Evolutionary conservation across 2,329 filamentous ascomycete species (phyloP).

Genomic region (Truncatella angustata): DNA sequence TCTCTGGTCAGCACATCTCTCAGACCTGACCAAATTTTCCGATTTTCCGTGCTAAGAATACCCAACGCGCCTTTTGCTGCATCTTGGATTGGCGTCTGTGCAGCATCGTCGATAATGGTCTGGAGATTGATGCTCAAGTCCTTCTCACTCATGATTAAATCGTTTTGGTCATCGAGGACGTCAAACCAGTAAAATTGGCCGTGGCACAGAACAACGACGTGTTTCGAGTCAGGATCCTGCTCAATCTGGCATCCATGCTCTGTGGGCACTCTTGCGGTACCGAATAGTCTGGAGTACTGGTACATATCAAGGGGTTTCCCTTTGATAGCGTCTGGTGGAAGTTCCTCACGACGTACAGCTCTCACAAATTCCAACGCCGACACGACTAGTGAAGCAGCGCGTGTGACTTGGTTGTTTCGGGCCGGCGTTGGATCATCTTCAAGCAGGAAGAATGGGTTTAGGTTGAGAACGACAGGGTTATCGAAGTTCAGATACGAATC

Average conservation of each 20-base stretch:
- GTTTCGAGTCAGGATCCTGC: constrained; percentile 89
- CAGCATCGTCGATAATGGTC: constrained; percentile 87
- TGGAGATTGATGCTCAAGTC: constrained; percentile 89
- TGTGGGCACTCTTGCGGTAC: constrained; percentile 90
- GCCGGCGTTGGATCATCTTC: constrained; percentile 97
- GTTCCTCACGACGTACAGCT: constrained; percentile 87
- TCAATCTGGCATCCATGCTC: constrained; percentile 94
- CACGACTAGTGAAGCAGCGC: constrained; percentile 86
- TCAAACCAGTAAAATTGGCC: constrained; percentile 99
- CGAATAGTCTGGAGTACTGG: constrained; percentile 93
- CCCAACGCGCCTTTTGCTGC: constrained; percentile 93
- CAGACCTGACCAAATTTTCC: constrained; percentile 91
- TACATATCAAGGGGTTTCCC: constrained; percentile 94
- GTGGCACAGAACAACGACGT: constrained; percentile 88
- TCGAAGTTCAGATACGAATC: constrained; percentile 98
- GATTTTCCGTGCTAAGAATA: constrained; percentile 92
- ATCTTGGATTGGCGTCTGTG: constrained; percentile 85
- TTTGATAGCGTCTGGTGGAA: constrained; percentile 82
- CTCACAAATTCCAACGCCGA: constrained; percentile 91
- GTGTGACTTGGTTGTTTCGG: constrained; percentile 92
- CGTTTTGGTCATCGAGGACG: constrained; percentile 88
- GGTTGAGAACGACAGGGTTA: constrained; percentile 93
- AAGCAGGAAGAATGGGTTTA: constrained; percentile 96
- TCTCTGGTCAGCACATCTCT: constrained; percentile 85
- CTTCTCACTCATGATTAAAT: constrained; percentile 95